Evolutionary conservation across 257 asterid genomes (phyloP), one percentile per base, ranked within the genome.

Genomic region (Nicotiana attenuata): DNA sequence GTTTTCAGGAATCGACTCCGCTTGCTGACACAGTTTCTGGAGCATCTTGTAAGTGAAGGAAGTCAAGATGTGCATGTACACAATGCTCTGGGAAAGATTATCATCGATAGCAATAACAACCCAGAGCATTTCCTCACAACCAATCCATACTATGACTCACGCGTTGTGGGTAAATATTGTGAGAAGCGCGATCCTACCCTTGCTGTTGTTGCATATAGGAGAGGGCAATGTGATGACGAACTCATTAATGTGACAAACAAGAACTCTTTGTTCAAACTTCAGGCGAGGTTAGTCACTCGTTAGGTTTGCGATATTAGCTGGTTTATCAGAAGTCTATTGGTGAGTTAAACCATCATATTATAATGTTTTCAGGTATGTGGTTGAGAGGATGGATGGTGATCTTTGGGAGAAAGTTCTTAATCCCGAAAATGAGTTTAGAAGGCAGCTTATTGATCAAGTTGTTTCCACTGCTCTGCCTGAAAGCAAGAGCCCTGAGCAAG

Each of bases 41-140:
- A 96, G 94, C 98, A 94, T 90, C 99, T 96, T 85, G 99, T 96
- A 92, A 94, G 98, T 69, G 99, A 96, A 88, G 99, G 99, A 86
- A 94, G 98, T 88, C 98, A 96, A 86, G 99, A 96, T 87, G 99
- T 96, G 60, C 99, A 96, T 81, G 99, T 96, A 52, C 99, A 96
- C 91, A 96, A 96, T 86, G 98, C 98, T 77, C 89, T 96, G 90
- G 99, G 99, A 80, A 96, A 96, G 91, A 96, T 96, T 88, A 94
- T 96, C 71, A 96, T 96, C 78, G 99, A 96, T 75, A 94, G 98
- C 90, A 96, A 96, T 84, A 96, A 96, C 90, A 96, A 96, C 73
- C 97, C 99, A 3, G 99, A 96, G 88, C 99, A 96, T 86, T 96
- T 96, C 89, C 98, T 96, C 82, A 96, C 98, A 45, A 94, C 99